Evolutionary conservation across 345 rosid species (phyloP), one percentile per base, ranked within the genome.

Genomic region (Acer saccharum): DNA sequence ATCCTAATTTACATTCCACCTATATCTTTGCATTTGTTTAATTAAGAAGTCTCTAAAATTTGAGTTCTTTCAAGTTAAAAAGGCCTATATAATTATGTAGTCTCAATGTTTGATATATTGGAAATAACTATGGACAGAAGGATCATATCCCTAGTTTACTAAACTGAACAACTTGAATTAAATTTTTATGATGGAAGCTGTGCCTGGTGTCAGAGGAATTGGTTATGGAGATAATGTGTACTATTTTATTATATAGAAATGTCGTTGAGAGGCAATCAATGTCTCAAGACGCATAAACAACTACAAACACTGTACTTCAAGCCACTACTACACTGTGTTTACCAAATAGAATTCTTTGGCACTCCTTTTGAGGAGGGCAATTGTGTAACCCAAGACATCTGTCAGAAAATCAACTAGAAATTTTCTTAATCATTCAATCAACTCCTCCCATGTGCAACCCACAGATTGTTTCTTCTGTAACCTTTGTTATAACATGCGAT

Each of bases 391-490:
- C 11, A 62, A 73, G 43, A 73, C 50, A 73, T 60, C 55, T 23
- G 6, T 23, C 23, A 10, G 21, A 50, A 62, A 62, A 61, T 73
- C 21, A 73, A 73, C 41, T 43, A 10, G n/a, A 44, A 73, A 21
- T 41, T 61, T 39, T 10, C 41, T 21, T 61, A 21, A 60, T 44
- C 76, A 61, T 61, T 48, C 70, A 64, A 64, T 71, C 60, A 71
- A 35, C 65, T 32, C n/a, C 39, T 27, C 12, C 46, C 18, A 25
- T 21, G 2, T 13, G 23, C 52, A 27, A 74, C 20, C 58, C 61
- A 74, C 69, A 74, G 29, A 63, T 43, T 10, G 39, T 64, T 74
- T 6, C 20, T 68, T 68, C 54, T 68, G 64, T 18, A 41, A 43
- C 23, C 71, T 18, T 10, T 67, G 27, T 67, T 41, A 67, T 43